phyloP scores from a whole-genome alignment of 306 rosid species.

The Fragaria ananassa region DNA sequence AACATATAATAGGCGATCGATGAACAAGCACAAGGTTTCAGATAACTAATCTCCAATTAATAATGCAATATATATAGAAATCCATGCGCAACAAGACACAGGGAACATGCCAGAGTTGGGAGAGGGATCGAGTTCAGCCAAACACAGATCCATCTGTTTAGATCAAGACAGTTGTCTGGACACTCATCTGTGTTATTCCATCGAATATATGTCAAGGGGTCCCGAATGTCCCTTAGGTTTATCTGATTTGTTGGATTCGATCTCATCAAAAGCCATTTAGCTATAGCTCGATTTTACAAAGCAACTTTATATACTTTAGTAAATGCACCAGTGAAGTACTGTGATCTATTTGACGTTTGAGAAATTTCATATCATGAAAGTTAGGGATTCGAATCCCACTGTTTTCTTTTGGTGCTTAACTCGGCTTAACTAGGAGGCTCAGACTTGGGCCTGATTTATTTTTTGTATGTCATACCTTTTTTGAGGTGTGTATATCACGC shows the following conservation, averaged over 20 bases:
- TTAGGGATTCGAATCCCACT: background rate
- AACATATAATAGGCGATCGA: background rate
- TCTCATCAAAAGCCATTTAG: background rate
- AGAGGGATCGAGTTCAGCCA: background rate
- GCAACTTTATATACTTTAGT: background rate
- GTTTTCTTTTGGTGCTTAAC: too few species aligned
- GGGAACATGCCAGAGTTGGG: conserved; percentile 1
- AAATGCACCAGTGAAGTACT: too few species aligned
- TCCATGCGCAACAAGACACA: background rate
- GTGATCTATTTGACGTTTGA: too few species aligned
- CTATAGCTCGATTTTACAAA: background rate
- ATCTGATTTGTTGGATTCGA: background rate
- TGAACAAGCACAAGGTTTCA: background rate
- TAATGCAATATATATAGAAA: background rate
- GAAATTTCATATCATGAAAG: background rate
- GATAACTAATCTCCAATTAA: conserved; percentile 7
- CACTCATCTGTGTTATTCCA: background rate
- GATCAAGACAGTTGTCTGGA: conserved; percentile 12
- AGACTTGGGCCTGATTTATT: too few species aligned
- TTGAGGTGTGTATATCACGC: too few species aligned
- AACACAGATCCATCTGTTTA: background rate
- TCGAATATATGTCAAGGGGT: conserved; percentile 13
- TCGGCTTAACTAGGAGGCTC: too few species aligned
- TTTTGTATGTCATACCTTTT: too few species aligned
- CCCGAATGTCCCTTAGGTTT: conserved; percentile 5